Conservation (phyloP, 345 rosid species). For the Murraya koenigii region DNA sequence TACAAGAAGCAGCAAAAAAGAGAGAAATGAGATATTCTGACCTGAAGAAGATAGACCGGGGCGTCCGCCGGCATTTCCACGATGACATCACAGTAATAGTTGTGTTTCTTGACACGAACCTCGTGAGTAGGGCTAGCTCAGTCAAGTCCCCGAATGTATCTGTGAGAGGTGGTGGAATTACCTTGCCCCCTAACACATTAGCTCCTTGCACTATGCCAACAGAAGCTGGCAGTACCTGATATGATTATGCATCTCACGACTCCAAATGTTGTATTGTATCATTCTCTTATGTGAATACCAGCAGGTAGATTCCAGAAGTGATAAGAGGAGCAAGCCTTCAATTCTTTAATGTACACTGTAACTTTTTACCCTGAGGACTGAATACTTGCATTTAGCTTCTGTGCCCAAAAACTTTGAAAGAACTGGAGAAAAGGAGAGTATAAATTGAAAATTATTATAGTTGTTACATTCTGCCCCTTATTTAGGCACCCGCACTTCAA, state of each 20-base stretch:
- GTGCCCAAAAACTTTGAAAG: constrained; percentile 13
- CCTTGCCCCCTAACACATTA: constrained; percentile 47
- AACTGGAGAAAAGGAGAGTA: constrained; percentile 33
- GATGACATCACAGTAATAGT: constrained; percentile 89
- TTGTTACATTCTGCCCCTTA: constrained; percentile 2
- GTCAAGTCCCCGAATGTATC: constrained; percentile 44
- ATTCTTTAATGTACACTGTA: constrained; percentile 61
- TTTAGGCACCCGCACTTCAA: background rate
- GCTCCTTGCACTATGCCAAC: constrained; percentile 59
- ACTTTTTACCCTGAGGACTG: constrained; percentile 32
- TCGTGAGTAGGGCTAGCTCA: constrained; percentile 51
- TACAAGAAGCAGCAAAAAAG: constrained; percentile 90
- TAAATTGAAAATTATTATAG: constrained; percentile 33
- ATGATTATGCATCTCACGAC: constrained; percentile 13
- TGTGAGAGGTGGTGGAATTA: constrained; percentile 70
- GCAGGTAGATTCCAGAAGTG: constrained; percentile 34
- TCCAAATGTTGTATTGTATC: constrained; percentile 28
- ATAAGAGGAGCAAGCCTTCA: constrained; percentile 32
- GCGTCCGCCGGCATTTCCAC: constrained; percentile 90
- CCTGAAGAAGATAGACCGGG: constrained; percentile 91
- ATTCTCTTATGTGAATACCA: constrained; percentile 41
- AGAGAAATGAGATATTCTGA: constrained; percentile 96
- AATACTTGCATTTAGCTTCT: constrained; percentile 38
- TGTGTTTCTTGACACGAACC: constrained; percentile 71
- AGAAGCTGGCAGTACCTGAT: constrained; percentile 36